Conservation (phyloP, 2,329 filamentous ascomycete species). For the Fusarium equiseti region DNA sequence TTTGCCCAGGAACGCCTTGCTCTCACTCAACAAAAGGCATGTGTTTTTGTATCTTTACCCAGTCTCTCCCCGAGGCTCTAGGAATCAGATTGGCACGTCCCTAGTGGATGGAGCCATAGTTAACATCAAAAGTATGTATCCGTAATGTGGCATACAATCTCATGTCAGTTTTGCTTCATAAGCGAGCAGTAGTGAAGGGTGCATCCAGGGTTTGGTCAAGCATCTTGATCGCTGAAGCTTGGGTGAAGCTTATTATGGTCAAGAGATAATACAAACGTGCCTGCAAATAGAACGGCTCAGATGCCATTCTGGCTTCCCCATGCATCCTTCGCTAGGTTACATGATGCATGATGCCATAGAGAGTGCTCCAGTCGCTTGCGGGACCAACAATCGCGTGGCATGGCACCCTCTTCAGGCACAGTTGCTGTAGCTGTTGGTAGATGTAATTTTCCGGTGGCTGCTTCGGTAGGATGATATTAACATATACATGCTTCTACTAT, state of each 20-base stretch:
- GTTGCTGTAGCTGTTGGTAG: slow-evolving; percentile 2
- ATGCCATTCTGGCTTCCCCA: slow-evolving; percentile 25
- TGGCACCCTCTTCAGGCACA: slow-evolving; percentile 10
- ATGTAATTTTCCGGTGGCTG: not conserved
- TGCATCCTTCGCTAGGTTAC: slow-evolving; percentile 25
- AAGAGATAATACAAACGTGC: slow-evolving; percentile 9
- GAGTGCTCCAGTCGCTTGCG: slow-evolving; percentile 24
- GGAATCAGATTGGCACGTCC: not conserved
- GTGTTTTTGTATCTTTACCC: not conserved
- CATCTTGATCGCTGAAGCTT: not conserved
- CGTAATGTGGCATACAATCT: not conserved
- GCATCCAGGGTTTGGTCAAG: not conserved
- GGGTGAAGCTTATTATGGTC: slow-evolving; percentile 14
- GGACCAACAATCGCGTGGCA: slow-evolving; percentile 29
- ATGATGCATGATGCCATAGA: slow-evolving; percentile 42
- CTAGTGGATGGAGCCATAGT: not conserved
- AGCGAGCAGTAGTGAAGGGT: not conserved
- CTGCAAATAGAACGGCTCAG: slow-evolving; percentile 30
- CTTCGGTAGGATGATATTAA: not conserved
- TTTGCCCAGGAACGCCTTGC: not conserved
- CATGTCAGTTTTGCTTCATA: not conserved
- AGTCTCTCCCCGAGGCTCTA: not conserved
- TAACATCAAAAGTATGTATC: not conserved
- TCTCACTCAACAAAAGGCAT: not conserved
- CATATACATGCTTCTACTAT: not conserved